phyloP scores from a whole-genome alignment of 305 asterid genomes.

The Solanum aculeatissimum region DNA sequence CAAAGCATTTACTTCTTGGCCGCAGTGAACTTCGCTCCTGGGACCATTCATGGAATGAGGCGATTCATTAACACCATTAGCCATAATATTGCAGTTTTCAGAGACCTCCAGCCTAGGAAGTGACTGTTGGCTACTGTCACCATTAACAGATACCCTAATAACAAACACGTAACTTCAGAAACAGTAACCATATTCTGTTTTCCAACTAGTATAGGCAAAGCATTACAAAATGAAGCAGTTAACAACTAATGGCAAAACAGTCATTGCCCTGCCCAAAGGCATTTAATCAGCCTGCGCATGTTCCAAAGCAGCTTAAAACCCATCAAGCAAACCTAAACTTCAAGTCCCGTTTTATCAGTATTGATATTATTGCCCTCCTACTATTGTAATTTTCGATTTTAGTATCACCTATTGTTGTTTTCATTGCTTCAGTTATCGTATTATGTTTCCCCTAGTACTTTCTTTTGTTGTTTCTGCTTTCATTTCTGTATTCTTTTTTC shows the following conservation, averaged over 20 bases:
- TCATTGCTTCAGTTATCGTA: background rate
- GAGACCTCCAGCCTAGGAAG: conserved; percentile 26
- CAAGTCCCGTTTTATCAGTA: background rate
- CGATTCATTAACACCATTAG: conserved; percentile 24
- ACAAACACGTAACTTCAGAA: conserved; percentile 2
- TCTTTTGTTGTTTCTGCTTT: background rate
- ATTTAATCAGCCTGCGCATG: background rate
- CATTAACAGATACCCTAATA: conserved; percentile 20
- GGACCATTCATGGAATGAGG: conserved; percentile 22
- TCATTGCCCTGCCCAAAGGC: background rate
- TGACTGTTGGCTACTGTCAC: conserved; percentile 21
- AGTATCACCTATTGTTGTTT: background rate
- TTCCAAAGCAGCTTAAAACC: background rate
- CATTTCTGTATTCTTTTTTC: background rate
- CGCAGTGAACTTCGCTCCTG: conserved; percentile 21
- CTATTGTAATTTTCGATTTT: background rate
- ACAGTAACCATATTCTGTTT: background rate
- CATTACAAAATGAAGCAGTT: background rate
- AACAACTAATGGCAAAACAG: background rate
- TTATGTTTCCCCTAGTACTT: background rate
- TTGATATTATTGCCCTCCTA: background rate
- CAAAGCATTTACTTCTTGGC: conserved; percentile 16
- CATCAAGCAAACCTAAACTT: background rate
- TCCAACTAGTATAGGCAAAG: background rate
- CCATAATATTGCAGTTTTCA: conserved; percentile 16